These are phyloP conservation scores for Ramalina intermedia DNA, from an alignment of 495 filamentous ascomycete species.

Conservation along the genomic window DNA sequence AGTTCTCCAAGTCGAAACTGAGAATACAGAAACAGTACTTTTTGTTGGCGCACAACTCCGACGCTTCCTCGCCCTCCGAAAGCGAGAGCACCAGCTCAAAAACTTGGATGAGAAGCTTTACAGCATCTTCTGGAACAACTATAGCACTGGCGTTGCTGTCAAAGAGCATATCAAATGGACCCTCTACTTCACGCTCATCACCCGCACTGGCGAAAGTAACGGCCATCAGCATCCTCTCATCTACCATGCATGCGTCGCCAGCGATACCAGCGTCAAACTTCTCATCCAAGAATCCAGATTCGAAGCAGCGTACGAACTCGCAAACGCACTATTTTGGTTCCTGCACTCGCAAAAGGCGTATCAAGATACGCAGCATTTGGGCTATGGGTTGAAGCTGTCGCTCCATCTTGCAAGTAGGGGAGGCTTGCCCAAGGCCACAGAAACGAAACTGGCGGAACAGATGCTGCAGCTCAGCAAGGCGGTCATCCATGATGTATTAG, in stretches of 20 bases:
- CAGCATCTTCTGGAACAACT: slow-evolving; percentile 41
- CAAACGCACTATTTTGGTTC: slow-evolving; percentile 40
- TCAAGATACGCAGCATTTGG: slow-evolving; percentile 30
- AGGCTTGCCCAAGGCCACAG: slow-evolving; percentile 25
- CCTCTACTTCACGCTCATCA: slow-evolving; percentile 37
- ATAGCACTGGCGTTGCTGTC: slow-evolving; percentile 24
- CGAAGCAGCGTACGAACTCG: slow-evolving; percentile 38
- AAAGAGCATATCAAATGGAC: slow-evolving; percentile 28
- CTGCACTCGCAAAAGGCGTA: slow-evolving; percentile 39
- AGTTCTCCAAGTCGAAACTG: slow-evolving; percentile 21
- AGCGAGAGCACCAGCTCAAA: slow-evolving; percentile 29
- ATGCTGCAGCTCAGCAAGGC: slow-evolving; percentile 40
- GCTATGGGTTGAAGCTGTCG: slow-evolving; percentile 41
- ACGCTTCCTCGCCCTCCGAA: slow-evolving; percentile 33
- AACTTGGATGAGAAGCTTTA: slow-evolving; percentile 39
- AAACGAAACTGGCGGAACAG: slow-evolving; percentile 27
- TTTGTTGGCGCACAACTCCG: slow-evolving; percentile 36
- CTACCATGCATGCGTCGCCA: slow-evolving; percentile 19
- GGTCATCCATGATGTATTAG: slow-evolving; percentile 37
- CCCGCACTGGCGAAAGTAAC: slow-evolving; percentile 28
- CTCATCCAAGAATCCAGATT: slow-evolving; percentile 31
- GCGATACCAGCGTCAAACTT: slow-evolving; percentile 24
- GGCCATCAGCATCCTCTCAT: slow-evolving; percentile 25
- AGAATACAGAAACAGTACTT: slow-evolving; percentile 32
- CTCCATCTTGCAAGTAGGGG: slow-evolving; percentile 34